Base-by-base conservation (phyloP, 768 basidiomycete species). In the Paxillus rubicundulus region DNA sequence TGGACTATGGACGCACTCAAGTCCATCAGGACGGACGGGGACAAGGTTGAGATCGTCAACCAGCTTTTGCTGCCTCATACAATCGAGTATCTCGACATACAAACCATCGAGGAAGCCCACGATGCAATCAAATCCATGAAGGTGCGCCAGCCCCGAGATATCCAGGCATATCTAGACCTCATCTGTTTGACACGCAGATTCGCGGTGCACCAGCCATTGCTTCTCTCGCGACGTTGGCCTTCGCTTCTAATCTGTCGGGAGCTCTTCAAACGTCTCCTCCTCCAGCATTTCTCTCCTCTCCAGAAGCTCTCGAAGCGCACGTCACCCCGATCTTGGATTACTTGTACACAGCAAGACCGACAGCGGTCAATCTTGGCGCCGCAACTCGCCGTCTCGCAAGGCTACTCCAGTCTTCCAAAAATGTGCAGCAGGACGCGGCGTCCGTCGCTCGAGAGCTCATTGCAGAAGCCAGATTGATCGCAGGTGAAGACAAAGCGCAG, bases 111-210 rank as follows among this genome's bases (percentile, higher is more conserved):
- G 47, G 82, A 92, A 28, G 95, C 94, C 0, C 88, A 90, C 71
- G 89, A 93, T 63, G 95, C 94, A 16, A 98, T 98, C 72, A 95
- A 92, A 72, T 78, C 86, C 14, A 98, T 98, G 95, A 95, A 93
- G 81, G 92, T 86, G 52, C 17, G 66, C 55, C 39, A 18, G 17
- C n/a, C 33, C 52, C 12, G 7, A 27, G 20, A 17, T 12, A 12
- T 24, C n/a, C 14, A 30, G 5, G 21, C n/a, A 44, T 37, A 8
- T 21, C 18, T 34, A 12, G 34, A 44, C 28, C 32, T 8, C 38
- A 24, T 47, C 46, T 30, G 53, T 28, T 36, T 12, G 20, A 16
- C n/a, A 5, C 10, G 18, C 55, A 86, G 83, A 89, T 89, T 58
- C 85, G 96, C 44, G 95, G 95, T 5, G 96, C 95, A 5, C 95